These are phyloP conservation scores for Breynia disticha DNA, from an alignment of 441 rosid species.

Conservation along the genomic window DNA sequence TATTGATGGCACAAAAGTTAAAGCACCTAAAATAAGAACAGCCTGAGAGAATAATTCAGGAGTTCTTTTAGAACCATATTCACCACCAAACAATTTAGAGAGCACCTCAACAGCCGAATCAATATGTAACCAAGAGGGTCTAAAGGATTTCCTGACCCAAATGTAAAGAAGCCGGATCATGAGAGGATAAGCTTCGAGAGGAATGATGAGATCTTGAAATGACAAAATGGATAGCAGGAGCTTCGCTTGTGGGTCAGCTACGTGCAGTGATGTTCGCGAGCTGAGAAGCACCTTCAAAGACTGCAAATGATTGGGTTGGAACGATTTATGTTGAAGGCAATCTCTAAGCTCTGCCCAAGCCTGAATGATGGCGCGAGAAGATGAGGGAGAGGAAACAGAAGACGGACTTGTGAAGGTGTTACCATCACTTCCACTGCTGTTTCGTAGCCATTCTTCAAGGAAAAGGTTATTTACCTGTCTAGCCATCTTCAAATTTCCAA, in stretches of 20 bases:
- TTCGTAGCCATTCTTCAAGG: constrained; percentile 76
- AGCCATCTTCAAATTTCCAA: constrained; percentile 35
- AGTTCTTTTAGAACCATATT: constrained; percentile 23
- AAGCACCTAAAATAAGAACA: constrained; percentile 60
- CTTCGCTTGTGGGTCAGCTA: constrained; percentile 90
- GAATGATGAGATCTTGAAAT: constrained; percentile 32
- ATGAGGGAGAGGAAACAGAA: constrained; percentile 20
- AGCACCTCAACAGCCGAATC: constrained; percentile 54
- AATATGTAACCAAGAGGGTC: constrained; percentile 47
- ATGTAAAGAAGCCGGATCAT: constrained; percentile 63
- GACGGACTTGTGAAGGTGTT: constrained; percentile 15
- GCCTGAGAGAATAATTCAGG: constrained; percentile 51
- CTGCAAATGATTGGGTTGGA: constrained; percentile 47
- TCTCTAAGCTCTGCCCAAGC: constrained; percentile 90
- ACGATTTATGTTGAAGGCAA: constrained; percentile 38
- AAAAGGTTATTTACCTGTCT: constrained; percentile 43
- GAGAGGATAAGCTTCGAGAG: constrained; percentile 46
- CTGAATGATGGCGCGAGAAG: constrained; percentile 74
- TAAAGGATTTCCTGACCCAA: constrained; percentile 80
- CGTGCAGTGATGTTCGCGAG: constrained; percentile 62
- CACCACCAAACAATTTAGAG: constrained; percentile 25
- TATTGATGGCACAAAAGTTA: constrained; percentile 44
- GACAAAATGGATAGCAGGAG: constrained; percentile 61
- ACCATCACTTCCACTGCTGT: constrained; percentile 28
- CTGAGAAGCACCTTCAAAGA: constrained; percentile 53